Conservation (phyloP, 1,284 basidiomycete genomes). For the Athelia sp. region DNA sequence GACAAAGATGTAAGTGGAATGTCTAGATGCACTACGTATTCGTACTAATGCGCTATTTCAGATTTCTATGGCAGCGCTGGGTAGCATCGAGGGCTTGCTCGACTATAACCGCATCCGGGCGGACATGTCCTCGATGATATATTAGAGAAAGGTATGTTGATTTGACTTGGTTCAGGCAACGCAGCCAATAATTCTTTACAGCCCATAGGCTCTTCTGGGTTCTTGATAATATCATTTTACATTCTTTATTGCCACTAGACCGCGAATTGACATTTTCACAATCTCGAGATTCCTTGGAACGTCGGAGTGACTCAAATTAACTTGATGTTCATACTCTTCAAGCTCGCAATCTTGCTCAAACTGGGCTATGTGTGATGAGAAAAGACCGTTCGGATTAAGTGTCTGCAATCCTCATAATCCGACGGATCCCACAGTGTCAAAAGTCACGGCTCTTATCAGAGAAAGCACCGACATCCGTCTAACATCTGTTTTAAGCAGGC, state of each 20-base stretch:
- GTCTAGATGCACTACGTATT: slow-evolving; percentile 9
- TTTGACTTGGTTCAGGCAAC: not conserved
- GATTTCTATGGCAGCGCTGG: slow-evolving; percentile 80
- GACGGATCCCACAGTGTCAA: no score
- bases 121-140: slow-evolving; percentile 77
- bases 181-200: no score
- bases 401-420: no score
- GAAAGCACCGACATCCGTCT: no score
- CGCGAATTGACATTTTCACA: slow-evolving; percentile 13
- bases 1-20: slow-evolving; percentile 78
- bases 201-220: not conserved
- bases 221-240: slow-evolving; percentile 10
- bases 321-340: no score
- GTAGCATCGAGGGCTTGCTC: slow-evolving; percentile 83
- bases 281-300: not conserved
- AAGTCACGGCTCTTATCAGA: no score
- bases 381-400: no score
- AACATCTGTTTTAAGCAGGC: no score
- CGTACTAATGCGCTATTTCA: slow-evolving; percentile 27
- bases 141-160: slow-evolving; percentile 36
- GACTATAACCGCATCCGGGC: slow-evolving; percentile 80
- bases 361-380: no score
- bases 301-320: no score
- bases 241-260: slow-evolving; percentile 18
- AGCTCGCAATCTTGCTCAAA: no score